Evolutionary conservation across 2,329 filamentous ascomycete genomes (phyloP).

Genomic region (Podosphaera xanthii): DNA sequence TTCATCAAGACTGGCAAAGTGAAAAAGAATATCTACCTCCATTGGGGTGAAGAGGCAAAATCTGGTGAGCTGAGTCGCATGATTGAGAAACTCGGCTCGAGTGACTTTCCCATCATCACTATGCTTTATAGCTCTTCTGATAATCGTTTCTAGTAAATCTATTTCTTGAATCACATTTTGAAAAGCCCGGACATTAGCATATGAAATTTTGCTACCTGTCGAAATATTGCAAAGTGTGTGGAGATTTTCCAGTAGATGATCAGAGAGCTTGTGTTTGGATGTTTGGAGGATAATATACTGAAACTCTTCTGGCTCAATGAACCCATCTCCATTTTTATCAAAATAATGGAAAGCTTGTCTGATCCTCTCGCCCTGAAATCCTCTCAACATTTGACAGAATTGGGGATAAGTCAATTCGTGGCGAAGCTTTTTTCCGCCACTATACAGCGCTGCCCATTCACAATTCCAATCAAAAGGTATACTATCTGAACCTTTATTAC

Average conservation of each 20-base stretch:
- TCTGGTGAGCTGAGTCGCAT: slow-evolving; percentile 71
- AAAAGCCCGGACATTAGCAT: slow-evolving; percentile 91
- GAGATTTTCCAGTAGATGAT: slow-evolving; percentile 79
- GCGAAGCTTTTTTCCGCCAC: slow-evolving; percentile 66
- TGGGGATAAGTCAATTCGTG: slow-evolving; percentile 88
- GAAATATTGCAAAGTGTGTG: slow-evolving; percentile 90
- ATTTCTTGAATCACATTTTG: slow-evolving; percentile 96
- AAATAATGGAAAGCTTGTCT: slow-evolving; percentile 84
- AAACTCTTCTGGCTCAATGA: slow-evolving; percentile 88
- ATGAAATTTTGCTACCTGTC: slow-evolving; percentile 77
- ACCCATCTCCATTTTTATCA: slow-evolving; percentile 79
- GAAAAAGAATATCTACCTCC: slow-evolving; percentile 96
- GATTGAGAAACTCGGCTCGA: slow-evolving; percentile 78
- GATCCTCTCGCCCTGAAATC: slow-evolving; percentile 85
- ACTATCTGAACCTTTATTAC: slow-evolving; percentile 64
- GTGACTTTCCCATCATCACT: slow-evolving; percentile 84
- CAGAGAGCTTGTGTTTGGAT: slow-evolving; percentile 84
- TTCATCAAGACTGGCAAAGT: slow-evolving; percentile 84
- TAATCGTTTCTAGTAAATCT: slow-evolving; percentile 86
- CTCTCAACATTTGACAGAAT: slow-evolving; percentile 94
- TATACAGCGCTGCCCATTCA: slow-evolving; percentile 88
- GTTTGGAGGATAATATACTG: slow-evolving; percentile 91
- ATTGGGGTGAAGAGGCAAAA: slow-evolving; percentile 96
- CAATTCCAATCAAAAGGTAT: slow-evolving; percentile 95
- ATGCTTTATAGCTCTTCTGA: slow-evolving; percentile 66